phyloP scores from a whole-genome alignment of 2,329 filamentous ascomycete genomes.

The Pyrenophora graminea region DNA sequence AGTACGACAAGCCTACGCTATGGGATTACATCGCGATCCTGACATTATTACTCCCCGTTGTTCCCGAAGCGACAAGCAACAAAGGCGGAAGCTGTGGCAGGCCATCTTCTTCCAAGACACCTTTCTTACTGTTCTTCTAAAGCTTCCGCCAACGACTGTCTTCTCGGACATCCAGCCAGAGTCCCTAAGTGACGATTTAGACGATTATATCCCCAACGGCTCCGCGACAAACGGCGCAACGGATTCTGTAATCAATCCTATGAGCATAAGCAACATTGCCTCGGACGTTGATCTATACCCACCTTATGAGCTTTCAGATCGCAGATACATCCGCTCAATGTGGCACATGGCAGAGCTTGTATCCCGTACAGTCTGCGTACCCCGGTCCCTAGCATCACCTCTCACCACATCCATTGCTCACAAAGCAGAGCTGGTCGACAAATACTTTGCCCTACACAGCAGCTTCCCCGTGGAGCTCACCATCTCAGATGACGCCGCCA shows the following conservation, averaged over 20 bases:
- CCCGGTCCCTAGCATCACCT: slow-evolving; percentile 72
- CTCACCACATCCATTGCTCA: slow-evolving; percentile 70
- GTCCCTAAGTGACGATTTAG: slow-evolving; percentile 69
- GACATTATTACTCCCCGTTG: slow-evolving; percentile 71
- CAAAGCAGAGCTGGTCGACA: slow-evolving; percentile 69
- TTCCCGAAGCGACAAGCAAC: slow-evolving; percentile 73
- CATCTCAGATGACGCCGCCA: slow-evolving; percentile 65
- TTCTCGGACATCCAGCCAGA: slow-evolving; percentile 80
- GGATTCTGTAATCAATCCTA: slow-evolving; percentile 54
- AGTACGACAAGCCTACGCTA: slow-evolving; percentile 77
- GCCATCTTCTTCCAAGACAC: slow-evolving; percentile 81
- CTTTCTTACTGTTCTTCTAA: slow-evolving; percentile 76
- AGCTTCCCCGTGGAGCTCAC: slow-evolving; percentile 73
- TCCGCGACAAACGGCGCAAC: slow-evolving; percentile 48
- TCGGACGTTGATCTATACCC: slow-evolving; percentile 46
- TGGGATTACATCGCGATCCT: slow-evolving; percentile 79
- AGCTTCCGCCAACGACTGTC: slow-evolving; percentile 75
- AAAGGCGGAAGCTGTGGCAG: slow-evolving; percentile 80
- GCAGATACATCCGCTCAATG: slow-evolving; percentile 70
- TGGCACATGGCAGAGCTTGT: slow-evolving; percentile 81
- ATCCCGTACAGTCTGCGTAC: slow-evolving; percentile 75
- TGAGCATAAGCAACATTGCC: slow-evolving; percentile 57
- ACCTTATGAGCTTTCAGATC: slow-evolving; percentile 45
- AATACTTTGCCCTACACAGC: slow-evolving; percentile 73
- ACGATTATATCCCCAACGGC: slow-evolving; percentile 67